These are phyloP conservation scores for Lachnellula cervina DNA, from an alignment of 2,329 filamentous ascomycete species.

Conservation along the genomic window DNA sequence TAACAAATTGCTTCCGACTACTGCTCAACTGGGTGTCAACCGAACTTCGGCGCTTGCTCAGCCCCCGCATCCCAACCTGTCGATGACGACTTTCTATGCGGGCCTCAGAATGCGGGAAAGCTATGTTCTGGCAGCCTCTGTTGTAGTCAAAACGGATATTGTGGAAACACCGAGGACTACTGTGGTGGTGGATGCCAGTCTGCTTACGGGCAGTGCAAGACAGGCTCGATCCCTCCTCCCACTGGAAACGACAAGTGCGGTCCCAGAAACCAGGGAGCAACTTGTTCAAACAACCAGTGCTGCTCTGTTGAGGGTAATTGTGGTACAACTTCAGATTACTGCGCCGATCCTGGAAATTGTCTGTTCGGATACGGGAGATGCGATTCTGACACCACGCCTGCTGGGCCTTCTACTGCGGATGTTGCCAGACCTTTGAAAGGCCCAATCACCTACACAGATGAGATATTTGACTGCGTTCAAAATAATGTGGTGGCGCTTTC, in stretches of 20 bases:
- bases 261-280: conserved; percentile 10
- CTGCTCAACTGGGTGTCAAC: conserved; percentile 13
- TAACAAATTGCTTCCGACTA: conserved; percentile 4
- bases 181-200: conserved; percentile 29
- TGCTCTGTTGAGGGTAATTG: conserved; percentile 16
- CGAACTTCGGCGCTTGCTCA: conserved; percentile 5
- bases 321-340: conserved; percentile 13
- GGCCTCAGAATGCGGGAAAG: neutral
- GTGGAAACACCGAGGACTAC: conserved; percentile 22
- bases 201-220: neutral
- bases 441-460: conserved; percentile 50
- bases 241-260: conserved; percentile 4
- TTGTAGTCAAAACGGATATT: conserved; percentile 3
- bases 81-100: neutral
- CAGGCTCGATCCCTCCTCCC: neutral
- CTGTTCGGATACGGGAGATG: conserved; percentile 35
- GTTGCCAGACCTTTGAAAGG: conserved; percentile 47
- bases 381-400: conserved; percentile 50
- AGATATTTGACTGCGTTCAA: conserved; percentile 50
- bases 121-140: neutral
- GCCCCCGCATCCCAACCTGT: neutral
- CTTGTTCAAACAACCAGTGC: conserved; percentile 12
- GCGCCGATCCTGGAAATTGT: conserved; percentile 17
- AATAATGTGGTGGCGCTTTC: conserved; percentile 59
- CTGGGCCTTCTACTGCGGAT: conserved; percentile 49